phyloP scores from a whole-genome alignment of 1,139 yeast species.

The Scheffersomyces parashehatae region DNA sequence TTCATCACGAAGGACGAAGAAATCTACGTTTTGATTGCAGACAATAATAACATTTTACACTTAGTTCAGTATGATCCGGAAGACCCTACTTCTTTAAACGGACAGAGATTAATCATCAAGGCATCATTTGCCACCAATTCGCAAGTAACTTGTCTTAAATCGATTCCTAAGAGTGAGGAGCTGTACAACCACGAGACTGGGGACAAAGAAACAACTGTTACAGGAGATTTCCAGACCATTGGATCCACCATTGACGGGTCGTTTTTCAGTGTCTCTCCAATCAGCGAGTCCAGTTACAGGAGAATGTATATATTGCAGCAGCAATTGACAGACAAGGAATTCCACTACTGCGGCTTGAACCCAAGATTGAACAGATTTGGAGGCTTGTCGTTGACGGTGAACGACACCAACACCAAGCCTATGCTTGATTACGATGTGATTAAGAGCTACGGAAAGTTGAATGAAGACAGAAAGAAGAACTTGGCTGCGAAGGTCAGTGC shows the following conservation, averaged over 20 bases:
- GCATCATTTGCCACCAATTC: constrained; percentile 73
- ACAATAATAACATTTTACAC: constrained; percentile 68
- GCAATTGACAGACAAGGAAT: constrained; percentile 76
- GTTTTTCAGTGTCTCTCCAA: constrained; percentile 70
- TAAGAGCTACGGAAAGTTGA: constrained; percentile 51
- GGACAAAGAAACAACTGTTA: constrained; percentile 16
- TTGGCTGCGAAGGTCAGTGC: constrained; percentile 60
- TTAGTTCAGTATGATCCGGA: constrained; percentile 89
- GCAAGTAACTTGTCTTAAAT: constrained; percentile 56
- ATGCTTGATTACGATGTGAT: constrained; percentile 63
- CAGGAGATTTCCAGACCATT: constrained; percentile 51
- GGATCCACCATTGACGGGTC: constrained; percentile 84
- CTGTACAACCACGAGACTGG: constrained; percentile 15
- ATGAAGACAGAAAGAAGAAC: constrained; percentile 55
- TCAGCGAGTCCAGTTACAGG: constrained; percentile 73
- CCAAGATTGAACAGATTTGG: constrained; percentile 71
- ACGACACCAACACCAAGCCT: constrained; percentile 49
- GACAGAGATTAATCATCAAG: constrained; percentile 70
- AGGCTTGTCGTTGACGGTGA: constrained; percentile 37
- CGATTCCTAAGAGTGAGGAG: constrained; percentile 49
- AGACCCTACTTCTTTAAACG: constrained; percentile 79
- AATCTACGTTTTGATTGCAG: constrained; percentile 67
- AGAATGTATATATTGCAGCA: constrained; percentile 84
- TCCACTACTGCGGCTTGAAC: constrained; percentile 76
- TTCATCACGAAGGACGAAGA: constrained; percentile 73